Base-by-base conservation (phyloP, 2,329 filamentous ascomycete species). In the Alternaria incomplexa region DNA sequence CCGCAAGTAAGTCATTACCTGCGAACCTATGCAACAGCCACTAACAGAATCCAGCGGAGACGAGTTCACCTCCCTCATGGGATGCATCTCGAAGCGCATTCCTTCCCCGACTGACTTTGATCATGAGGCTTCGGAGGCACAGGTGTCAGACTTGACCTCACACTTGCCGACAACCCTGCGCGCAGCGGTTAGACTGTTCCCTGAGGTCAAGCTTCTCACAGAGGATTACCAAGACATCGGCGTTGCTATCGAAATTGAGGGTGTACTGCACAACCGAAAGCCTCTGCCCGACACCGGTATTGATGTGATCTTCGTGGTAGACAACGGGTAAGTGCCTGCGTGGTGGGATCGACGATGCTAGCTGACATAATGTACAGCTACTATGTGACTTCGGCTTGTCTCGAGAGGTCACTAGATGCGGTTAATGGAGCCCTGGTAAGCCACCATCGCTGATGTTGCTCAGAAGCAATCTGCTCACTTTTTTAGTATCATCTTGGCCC, bases 221-320 rank as follows among this genome's bases (percentile, higher is more conserved):
- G 51, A 69, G 2, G 64, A 65, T 3, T 30, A 59, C 9, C 67
- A 75, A 60, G 67, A 75, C 3, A 61, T 79, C 23, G 73, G 70
- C 64, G 65, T 77, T n/a, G 70, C 74, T 12, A 63, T 80, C 5
- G 76, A 79, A 47, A 60, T 77, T 6, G 71, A 75, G 47, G 76
- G 74, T 11, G 65, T 69, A 11, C 56, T 75, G 5, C 68, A 77
- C 60, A 71, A 75, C 32, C 66, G 67, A 6, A 62, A 58, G 15
- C 13, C 58, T 25, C 64, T 73, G 40, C 47, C 54, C 8, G 59
- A 74, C 25, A 52, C 57, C 5, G 63, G 62, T 8, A 63, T 81
- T 17, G 78, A 81, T 65, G 61, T 80, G 5, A 63, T 79, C 6
- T 70, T 81, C 22, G 62, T 81, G 20, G 65, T 81, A 32, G 79